Percentiles rank a stretch among this genome's conserved stretches.
Evolutionary conservation across 148 eudicot species (phyloP).

Genomic region (Cornus suecica): DNA sequence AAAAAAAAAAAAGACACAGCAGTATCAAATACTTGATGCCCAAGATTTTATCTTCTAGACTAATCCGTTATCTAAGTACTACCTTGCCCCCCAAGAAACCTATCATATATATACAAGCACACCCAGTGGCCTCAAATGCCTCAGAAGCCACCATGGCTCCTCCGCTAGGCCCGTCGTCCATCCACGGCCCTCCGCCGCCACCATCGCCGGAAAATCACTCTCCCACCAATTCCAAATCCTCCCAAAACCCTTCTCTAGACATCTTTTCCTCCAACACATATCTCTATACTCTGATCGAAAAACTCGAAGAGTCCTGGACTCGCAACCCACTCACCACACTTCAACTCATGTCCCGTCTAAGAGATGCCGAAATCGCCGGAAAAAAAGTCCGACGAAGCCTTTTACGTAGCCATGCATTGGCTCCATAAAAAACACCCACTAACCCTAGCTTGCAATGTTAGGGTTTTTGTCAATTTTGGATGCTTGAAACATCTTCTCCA

Average conservation of each 20-base stretch:
- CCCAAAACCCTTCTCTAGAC: not conserved
- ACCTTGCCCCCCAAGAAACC: too few species aligned
- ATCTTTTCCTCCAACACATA: not conserved
- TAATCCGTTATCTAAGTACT: too few species aligned
- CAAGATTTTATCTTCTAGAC: too few species aligned
- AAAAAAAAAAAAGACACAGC: too few species aligned
- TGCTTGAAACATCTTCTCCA: not conserved
- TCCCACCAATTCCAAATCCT: not conserved
- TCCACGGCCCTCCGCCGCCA: not conserved
- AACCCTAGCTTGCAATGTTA: not conserved
- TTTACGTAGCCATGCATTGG: not conserved
- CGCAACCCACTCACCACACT: not conserved
- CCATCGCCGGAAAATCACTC: not conserved
- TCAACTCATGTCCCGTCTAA: not conserved
- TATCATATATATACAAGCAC: too few species aligned
- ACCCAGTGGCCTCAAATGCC: too few species aligned
- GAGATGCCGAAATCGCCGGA: not conserved
- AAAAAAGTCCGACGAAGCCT: not conserved
- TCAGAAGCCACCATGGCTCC: not conserved
- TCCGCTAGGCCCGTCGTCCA: not conserved
- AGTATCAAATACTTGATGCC: too few species aligned
- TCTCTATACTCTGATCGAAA: not conserved
- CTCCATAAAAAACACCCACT: not conserved
- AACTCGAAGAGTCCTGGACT: not conserved
- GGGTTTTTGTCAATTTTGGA: not conserved